phyloP scores from a whole-genome alignment of 164 flowering plant genomes.

The Tinospora cordifolia region DNA sequence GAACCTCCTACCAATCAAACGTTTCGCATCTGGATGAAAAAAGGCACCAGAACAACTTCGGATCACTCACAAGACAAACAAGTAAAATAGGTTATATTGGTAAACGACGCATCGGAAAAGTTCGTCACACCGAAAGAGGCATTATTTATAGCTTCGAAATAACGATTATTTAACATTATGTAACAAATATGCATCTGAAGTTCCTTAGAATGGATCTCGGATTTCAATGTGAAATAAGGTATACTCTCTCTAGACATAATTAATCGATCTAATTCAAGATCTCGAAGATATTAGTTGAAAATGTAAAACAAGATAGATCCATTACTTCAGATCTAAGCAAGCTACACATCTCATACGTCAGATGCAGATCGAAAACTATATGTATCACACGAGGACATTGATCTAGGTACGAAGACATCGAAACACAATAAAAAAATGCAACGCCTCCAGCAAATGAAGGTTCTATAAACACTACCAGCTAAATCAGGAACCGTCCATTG shows the following conservation, averaged over 20 bases:
- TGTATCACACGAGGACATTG: too few species aligned
- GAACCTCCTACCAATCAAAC: constrained; percentile 39
- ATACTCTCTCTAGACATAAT: background rate
- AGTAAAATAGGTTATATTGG: background rate
- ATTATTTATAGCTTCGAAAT: too few species aligned
- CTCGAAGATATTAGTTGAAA: background rate
- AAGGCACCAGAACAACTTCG: too few species aligned
- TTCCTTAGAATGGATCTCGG: too few species aligned
- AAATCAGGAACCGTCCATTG: too few species aligned
- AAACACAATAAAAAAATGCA: background rate
- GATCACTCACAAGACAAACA: background rate
- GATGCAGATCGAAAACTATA: background rate
- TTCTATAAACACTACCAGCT: background rate
- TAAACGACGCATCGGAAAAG: too few species aligned
- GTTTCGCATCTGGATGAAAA: constrained; percentile 33
- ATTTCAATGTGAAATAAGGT: too few species aligned
- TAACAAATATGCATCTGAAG: too few species aligned
- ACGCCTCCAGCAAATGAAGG: background rate
- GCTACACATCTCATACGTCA: background rate
- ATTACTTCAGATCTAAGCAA: background rate
- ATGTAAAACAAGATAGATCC: too few species aligned
- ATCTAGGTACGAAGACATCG: background rate
- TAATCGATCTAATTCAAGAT: background rate
- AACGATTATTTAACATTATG: too few species aligned
- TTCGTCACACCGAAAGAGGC: too few species aligned